Evolutionary conservation across 2,329 filamentous ascomycete species (phyloP), one percentile per base, ranked within the genome.

Genomic region (Triangularia verruculosa): DNA sequence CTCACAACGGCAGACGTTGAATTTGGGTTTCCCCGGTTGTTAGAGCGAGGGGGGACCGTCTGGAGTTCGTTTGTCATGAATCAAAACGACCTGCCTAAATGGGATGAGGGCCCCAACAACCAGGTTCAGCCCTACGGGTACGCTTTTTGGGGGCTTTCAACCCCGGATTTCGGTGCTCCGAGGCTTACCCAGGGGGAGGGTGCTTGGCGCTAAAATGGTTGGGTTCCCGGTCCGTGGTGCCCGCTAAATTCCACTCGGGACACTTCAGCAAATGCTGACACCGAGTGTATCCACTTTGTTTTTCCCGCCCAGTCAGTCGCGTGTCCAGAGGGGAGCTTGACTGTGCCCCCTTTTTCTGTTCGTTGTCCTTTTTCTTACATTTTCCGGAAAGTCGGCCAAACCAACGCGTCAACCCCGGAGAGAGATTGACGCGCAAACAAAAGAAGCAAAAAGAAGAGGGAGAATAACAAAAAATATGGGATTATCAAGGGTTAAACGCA

Each of bases 71-170:
- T 47, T 47, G 39, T 47, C 39, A 47, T 20, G 39, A 20, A 47
- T 47, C 39, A 20, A 47, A 47, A 11, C 34, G 39, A 47, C 39
- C 39, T 47, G 39, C 39, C 39, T 47, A 47, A 47, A 20, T 11
- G n/a, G 39, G 39, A 47, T 20, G 39, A 47, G n/a, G 15, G 39
- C 15, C n/a, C 52, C 51, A 20, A 28, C 22, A 56, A 28, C 39
- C 52, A 52, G 22, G 30, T 34, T 65, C 64, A 66, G 64, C 64
- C 64, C 64, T 66, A 47, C n/a, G 39, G 59, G 30, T 51, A 51
- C 52, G 20, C 15, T 28, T n/a, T n/a, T n/a, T n/a, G n/a, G n/a
- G n/a, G 15, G 20, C 32, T 52, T n/a, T n/a, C n/a, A n/a, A n/a
- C 61, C 56, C 59, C 61, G 59, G 55, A 30, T 55, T 27, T 2